These are phyloP conservation scores for Pythium rishiriense DNA, from an alignment of 352 stramenopile genomes.

Conservation along the genomic window DNA sequence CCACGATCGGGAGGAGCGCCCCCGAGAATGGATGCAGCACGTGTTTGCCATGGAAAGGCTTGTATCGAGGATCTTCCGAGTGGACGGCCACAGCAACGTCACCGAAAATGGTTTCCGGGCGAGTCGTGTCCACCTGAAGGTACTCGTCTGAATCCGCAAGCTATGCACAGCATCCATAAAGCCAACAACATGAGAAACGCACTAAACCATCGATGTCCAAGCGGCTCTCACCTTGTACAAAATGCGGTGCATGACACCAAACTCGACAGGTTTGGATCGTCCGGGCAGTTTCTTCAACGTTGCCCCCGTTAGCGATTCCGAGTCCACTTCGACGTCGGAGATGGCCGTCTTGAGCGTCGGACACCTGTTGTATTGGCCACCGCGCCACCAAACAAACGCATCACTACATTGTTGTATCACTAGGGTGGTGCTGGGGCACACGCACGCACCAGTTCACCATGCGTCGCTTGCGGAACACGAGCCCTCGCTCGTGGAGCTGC, in stretches of 20 bases:
- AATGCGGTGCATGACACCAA: slow-evolving; percentile 86
- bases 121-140: slow-evolving; percentile 96
- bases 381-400: not conserved
- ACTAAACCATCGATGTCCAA: not conserved
- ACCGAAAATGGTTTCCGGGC: slow-evolving; percentile 98
- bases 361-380: slow-evolving; percentile 37
- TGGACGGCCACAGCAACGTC: slow-evolving; percentile 98
- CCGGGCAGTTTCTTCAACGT: slow-evolving; percentile 80
- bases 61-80: slow-evolving; percentile 94
- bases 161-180: slow-evolving; percentile 12
- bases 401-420: not conserved
- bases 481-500: slow-evolving; percentile 94
- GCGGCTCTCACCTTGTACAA: slow-evolving; percentile 52
- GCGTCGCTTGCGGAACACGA: slow-evolving; percentile 95
- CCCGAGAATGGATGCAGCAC: slow-evolving; percentile 95
- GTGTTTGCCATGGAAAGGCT: slow-evolving; percentile 93
- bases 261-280: slow-evolving; percentile 66
- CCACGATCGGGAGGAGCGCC: slow-evolving; percentile 93
- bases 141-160: slow-evolving; percentile 59
- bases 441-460: slow-evolving; percentile 98
- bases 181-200: not conserved
- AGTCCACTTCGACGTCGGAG: slow-evolving; percentile 98
- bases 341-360: slow-evolving; percentile 95
- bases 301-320: slow-evolving; percentile 93
- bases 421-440: not conserved